Evolutionary conservation across 805 yeast genomes (phyloP).

Genomic region (Wickerhamiella azymoides): DNA sequence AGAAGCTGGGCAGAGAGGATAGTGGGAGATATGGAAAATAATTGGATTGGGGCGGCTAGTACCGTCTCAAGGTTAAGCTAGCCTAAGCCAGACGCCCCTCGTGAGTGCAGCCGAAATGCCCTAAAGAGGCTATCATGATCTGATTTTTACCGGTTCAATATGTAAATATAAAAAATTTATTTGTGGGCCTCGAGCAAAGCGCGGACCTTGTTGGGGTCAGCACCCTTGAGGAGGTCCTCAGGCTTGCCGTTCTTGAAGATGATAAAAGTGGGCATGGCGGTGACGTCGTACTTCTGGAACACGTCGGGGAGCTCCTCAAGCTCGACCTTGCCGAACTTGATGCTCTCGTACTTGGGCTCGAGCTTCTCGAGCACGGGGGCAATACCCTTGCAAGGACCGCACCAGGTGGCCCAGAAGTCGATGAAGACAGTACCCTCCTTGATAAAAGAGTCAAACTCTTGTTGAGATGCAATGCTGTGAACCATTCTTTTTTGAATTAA

Average conservation of each 20-base stretch:
- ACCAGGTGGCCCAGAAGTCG: slow-evolving; percentile 96
- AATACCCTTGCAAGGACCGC: slow-evolving; percentile 98
- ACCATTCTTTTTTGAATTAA: slow-evolving; percentile 34
- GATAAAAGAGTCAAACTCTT: slow-evolving; percentile 57
- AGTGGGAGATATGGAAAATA: no score
- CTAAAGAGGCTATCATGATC: no score
- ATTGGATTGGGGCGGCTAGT: no score
- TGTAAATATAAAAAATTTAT: slow-evolving; percentile 6
- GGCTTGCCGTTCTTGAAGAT: slow-evolving; percentile 74
- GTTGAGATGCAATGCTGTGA: slow-evolving; percentile 32
- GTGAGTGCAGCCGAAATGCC: no score
- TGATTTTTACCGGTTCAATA: not conserved
- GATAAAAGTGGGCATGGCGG: slow-evolving; percentile 55
- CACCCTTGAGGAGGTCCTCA: slow-evolving; percentile 74
- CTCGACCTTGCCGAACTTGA: slow-evolving; percentile 78
- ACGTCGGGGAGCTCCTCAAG: slow-evolving; percentile 69
- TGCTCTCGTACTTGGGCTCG: slow-evolving; percentile 40
- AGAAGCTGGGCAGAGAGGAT: no score
- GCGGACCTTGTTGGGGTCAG: slow-evolving; percentile 44
- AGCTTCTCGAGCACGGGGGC: slow-evolving; percentile 76
- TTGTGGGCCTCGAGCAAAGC: slow-evolving; percentile 52
- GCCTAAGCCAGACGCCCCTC: no score
- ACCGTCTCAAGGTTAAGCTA: no score
- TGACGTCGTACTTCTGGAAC: slow-evolving; percentile 55
- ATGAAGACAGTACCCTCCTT: slow-evolving; percentile 70